Base-by-base conservation (phyloP, 2,329 filamentous ascomycete species). In the Venturia effusa region DNA sequence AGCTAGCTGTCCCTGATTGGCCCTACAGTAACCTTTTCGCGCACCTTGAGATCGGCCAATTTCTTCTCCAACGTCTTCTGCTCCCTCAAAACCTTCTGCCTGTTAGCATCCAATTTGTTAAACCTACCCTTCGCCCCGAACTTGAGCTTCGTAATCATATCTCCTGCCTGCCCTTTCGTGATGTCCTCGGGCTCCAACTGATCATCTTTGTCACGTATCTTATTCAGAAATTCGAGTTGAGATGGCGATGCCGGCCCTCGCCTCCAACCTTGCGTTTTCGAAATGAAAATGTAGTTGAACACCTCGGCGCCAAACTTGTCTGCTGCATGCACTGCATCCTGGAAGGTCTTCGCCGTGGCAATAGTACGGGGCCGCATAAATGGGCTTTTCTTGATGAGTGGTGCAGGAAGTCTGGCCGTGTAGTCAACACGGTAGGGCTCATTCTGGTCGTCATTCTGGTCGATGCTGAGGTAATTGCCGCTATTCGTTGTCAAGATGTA, bases 61-160 rank as follows among this genome's bases (percentile, higher is more conserved):
- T 73, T 67, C 43, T 72, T 76, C 61, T 80, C 81, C 54, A 79
- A 82, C 71, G 81, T 85, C 63, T 80, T 77, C 57, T 67, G 70
- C 40, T 67, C 68, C 60, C 70, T 73, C 64, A 71, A 71, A 2
- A 69, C 71, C 37, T 70, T 73, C 27, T 72, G 73, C 70, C 73
- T 78, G 59, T 71, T 69, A 40, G 69, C 61, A 22, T 24, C 59
- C 32, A 66, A 32, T 61, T 66, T 64, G 13, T 68, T 68, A 83
- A 91, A 77, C 77, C 84, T 67, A 76, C 89, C 74, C 79, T 84
- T 80, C 0, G 89, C 90, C 0, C 93, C 93, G 72, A 94, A 89
- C 73, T 88, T 93, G 66, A 96, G 72, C 74, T 96, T 95, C 8
- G 90, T 95, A 67, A 97, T 96, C 88, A 96, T 92, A 72, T 97